phyloP scores from a whole-genome alignment of 2,329 filamentous ascomycete genomes.

The Colletotrichum costaricense region DNA sequence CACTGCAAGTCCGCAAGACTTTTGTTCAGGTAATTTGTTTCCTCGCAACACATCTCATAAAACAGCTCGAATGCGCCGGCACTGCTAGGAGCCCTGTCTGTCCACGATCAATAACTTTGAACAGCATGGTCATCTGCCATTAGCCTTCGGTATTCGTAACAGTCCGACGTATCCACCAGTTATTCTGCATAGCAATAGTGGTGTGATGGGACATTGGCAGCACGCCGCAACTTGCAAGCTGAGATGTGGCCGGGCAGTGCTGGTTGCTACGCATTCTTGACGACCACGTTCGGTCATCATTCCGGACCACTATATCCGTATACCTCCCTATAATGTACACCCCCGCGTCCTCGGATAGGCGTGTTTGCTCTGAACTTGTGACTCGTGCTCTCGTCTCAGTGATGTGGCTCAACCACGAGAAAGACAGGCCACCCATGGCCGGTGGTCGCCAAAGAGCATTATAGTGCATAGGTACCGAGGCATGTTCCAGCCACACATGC shows the following conservation, averaged over 20 bases:
- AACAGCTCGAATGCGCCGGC: too few species aligned
- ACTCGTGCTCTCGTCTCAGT: background rate
- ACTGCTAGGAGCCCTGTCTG: too few species aligned
- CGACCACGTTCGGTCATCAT: background rate
- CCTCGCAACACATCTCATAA: background rate
- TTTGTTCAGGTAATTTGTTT: background rate
- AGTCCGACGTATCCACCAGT: background rate
- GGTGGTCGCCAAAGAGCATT: background rate
- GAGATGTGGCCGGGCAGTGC: background rate
- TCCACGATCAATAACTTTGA: too few species aligned
- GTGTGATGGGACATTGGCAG: background rate
- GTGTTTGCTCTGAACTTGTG: background rate
- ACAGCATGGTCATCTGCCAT: too few species aligned
- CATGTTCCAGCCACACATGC: constrained; percentile 8
- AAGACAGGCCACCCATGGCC: constrained; percentile 5
- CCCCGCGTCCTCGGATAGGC: background rate
- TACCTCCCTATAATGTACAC: background rate
- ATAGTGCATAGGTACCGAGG: background rate
- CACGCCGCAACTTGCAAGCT: background rate
- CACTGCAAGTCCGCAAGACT: background rate
- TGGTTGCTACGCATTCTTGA: background rate
- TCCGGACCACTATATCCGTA: background rate
- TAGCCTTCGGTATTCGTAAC: too few species aligned
- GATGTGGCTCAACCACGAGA: background rate
- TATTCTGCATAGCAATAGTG: background rate